These are phyloP conservation scores for Nadsonia starkeyi-henricii DNA, from an alignment of 1,139 yeast species.

Conservation along the genomic window DNA sequence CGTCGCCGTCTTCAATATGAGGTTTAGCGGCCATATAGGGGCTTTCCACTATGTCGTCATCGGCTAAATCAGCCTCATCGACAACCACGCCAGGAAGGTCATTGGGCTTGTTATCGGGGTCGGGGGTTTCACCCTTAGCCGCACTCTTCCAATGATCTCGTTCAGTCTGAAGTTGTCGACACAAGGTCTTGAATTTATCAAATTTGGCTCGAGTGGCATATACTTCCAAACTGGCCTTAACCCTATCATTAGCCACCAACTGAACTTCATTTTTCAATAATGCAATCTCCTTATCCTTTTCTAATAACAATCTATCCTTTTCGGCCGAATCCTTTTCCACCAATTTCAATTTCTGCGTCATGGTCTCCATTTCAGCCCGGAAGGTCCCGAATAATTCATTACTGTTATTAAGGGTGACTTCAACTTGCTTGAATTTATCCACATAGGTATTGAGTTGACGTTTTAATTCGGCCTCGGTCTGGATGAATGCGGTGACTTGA, in stretches of 20 bases:
- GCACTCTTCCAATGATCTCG: background rate
- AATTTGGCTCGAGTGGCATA: background rate
- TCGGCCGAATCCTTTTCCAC: conserved; percentile 9
- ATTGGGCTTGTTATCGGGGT: too few relatives aligned
- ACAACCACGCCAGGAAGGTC: too few relatives aligned
- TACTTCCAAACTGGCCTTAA: background rate
- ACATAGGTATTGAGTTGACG: conserved; percentile 12
- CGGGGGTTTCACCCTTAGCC: too few relatives aligned
- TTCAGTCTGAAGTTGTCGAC: background rate
- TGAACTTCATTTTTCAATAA: background rate
- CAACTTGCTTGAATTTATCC: conserved; percentile 14
- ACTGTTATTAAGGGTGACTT: conserved; percentile 12
- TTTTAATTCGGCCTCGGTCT: conserved; percentile 12
- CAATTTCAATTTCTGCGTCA: conserved; percentile 13
- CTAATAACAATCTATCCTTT: too few relatives aligned
- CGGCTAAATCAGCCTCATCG: too few relatives aligned
- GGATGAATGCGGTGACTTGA: conserved; percentile 11
- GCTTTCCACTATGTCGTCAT: too few relatives aligned
- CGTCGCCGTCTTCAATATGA: too few relatives aligned
- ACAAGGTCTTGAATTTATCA: background rate
- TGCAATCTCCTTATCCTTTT: too few relatives aligned
- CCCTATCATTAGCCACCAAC: background rate
- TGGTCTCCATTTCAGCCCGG: conserved; percentile 13
- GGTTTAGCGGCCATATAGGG: too few relatives aligned
- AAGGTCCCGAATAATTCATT: conserved; percentile 12